Base-by-base conservation (phyloP, 257 asterid species). In the Primulina huaijiensis region DNA sequence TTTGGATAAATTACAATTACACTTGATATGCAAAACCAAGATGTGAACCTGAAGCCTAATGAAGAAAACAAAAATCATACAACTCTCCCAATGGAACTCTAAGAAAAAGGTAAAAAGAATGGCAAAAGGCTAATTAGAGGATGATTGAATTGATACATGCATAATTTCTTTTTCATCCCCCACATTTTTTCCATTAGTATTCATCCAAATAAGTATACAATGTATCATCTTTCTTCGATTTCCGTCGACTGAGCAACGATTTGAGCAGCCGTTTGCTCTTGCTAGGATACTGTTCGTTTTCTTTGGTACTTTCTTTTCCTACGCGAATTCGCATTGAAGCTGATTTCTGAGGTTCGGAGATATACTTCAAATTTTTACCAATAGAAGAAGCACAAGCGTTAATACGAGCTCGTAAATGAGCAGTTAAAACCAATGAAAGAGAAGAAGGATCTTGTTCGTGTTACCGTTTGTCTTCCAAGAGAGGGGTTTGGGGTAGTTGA, bases 181-280 rank as follows among this genome's bases (percentile, higher is more conserved):
- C 38, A 33, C 3, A 53, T 66, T 62, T 76, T 23, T 68, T 7
- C 40, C 64, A 75, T 77, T 71, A 88, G 68, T 93, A 93, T 78
- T 90, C 99, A 79, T 93, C 97, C 81, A 93, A 76, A 75, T 90
- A 93, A 62, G 92, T 90, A 77, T 89, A 93, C 50, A 90, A 74
- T 55, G 60, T 82, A 29, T 93, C 98, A 52, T 93, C 98, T 80
- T 90, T 89, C 95, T 89, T 93, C 4, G 96, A 89, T 80, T 87
- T 93, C 74, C 95, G 89, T 57, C 97, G 83, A 82, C 90, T 90
- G 25, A 93, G 95, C 82, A 90, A 78, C 27, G 96, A 80, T 75
- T 90, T 90, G 66, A 93, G 96, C 53, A 93, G 85, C 3, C 94
- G 96, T 77, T 93, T 93, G 62, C 99, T 87, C 75, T 86, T 90